Conservation (phyloP, 2,329 filamentous ascomycete species). For the Plectosphaerella plurivora region DNA sequence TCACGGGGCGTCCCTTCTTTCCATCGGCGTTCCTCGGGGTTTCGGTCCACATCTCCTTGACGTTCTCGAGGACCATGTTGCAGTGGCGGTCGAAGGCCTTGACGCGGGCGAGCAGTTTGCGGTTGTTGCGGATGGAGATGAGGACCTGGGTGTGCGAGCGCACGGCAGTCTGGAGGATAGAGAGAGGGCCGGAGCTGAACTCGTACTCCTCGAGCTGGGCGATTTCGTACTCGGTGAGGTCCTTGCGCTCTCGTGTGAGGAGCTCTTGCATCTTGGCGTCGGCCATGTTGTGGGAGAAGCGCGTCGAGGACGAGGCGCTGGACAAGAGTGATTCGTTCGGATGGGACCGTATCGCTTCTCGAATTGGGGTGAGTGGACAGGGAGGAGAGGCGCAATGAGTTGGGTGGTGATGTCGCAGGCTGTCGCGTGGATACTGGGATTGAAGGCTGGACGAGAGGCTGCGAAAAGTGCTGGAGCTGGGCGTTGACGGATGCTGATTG, state of each 20-base stretch:
- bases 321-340: no score
- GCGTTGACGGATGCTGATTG: slow-evolving; percentile 52
- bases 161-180: slow-evolving; percentile 94
- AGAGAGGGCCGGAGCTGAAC: slow-evolving; percentile 56
- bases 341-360: slow-evolving; percentile 1
- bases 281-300: slow-evolving; percentile 3
- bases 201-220: slow-evolving; percentile 61
- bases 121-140: slow-evolving; percentile 96
- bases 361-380: neutral
- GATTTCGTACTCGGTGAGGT: slow-evolving; percentile 93
- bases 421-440: neutral
- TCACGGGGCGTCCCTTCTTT: slow-evolving; percentile 85
- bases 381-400: no score
- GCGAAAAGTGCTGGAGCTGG: slow-evolving; percentile 63
- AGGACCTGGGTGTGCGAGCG: slow-evolving; percentile 92
- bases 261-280: slow-evolving; percentile 56
- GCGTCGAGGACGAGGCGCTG: neutral
- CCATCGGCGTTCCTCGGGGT: slow-evolving; percentile 77
- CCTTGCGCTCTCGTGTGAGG: slow-evolving; percentile 79
- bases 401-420: no score
- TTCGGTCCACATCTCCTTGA: slow-evolving; percentile 95
- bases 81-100: slow-evolving; percentile 99
- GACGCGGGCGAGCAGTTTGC: slow-evolving; percentile 92
- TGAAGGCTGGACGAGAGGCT: neutral
- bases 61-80: slow-evolving; percentile 67